phyloP scores from a whole-genome alignment of 768 basidiomycete species.

The Boletales sp. region DNA sequence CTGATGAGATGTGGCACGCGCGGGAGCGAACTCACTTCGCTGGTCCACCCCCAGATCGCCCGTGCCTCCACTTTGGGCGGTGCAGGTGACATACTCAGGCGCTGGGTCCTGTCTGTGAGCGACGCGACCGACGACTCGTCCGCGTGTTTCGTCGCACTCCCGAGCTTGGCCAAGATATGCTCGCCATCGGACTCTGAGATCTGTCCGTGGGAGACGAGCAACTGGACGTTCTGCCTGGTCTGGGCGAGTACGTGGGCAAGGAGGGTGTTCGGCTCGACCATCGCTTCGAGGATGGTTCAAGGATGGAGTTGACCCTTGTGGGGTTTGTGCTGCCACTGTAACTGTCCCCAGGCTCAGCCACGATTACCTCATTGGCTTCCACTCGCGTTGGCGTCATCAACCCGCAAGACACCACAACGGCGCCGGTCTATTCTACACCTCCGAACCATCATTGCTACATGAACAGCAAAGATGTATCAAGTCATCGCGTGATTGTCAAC shows the following conservation, averaged over 20 bases:
- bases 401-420: no score
- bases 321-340: background rate
- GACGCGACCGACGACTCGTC: slow-evolving; percentile 16
- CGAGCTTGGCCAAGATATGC: slow-evolving; percentile 38
- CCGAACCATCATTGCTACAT: no score
- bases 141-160: slow-evolving; percentile 16
- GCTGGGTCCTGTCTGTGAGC: slow-evolving; percentile 21
- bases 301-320: background rate
- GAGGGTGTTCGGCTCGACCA: slow-evolving; percentile 22
- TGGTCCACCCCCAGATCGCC: slow-evolving; percentile 27
- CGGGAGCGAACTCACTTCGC: slow-evolving; percentile 21
- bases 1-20: background rate
- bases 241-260: slow-evolving; percentile 42
- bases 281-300: background rate
- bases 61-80: slow-evolving; percentile 25
- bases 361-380: slow-evolving; percentile 20
- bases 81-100: slow-evolving; percentile 24
- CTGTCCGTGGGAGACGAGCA: slow-evolving; percentile 42
- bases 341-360: no score
- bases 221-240: slow-evolving; percentile 43
- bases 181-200: slow-evolving; percentile 39
- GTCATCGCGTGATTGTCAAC: no score
- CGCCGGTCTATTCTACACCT: no score
- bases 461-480: no score
- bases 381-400: background rate